These are phyloP conservation scores for Solanum gracilifrons DNA, from an alignment of 257 asterid genomes.

Conservation along the genomic window DNA sequence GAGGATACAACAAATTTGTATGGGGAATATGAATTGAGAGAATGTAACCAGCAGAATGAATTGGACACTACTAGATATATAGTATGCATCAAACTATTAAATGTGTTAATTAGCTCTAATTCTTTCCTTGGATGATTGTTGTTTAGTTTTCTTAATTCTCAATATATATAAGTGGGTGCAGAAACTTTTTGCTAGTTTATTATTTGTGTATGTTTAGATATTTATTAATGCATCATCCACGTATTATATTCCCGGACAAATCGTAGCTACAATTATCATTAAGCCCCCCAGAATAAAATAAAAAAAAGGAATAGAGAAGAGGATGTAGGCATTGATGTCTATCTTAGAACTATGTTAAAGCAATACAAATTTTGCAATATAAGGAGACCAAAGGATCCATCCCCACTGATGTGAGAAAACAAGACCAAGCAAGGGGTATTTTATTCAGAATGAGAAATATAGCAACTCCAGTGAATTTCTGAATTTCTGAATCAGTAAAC, in stretches of 20 bases:
- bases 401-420: too few relatives aligned
- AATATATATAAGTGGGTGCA: neutral
- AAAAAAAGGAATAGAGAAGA: neutral
- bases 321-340: neutral
- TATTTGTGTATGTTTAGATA: neutral
- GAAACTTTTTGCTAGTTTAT: too few relatives aligned
- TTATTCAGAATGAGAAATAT: neutral
- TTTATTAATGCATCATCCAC: neutral
- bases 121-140: neutral
- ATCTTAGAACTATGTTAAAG: neutral
- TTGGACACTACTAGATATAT: neutral
- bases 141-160: neutral
- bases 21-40: too few relatives aligned
- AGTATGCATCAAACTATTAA: neutral
- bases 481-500: neutral
- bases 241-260: neutral
- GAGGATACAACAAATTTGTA: neutral
- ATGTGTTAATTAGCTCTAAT: neutral
- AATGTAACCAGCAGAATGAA: neutral
- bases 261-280: neutral
- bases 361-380: neutral
- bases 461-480: neutral
- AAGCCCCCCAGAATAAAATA: neutral
- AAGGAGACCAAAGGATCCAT: too few relatives aligned
- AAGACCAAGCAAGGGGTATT: neutral